A percentile compares a stretch with the other conserved stretches of the same genome.
Evolutionary conservation across 306 rosid genomes (phyloP).

Genomic region (cucumber (Cucumis sativus)): Cucumber_9930_V3 NC_026657.2:28649001-28649500

Average conservation of each 20-base stretch:
- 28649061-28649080: not conserved
- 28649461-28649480: conserved; percentile 75
- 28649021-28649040: not conserved
- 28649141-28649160: conserved; percentile 72
- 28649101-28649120: conserved; percentile 95
- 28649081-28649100: conserved; percentile 12
- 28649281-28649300: conserved; percentile 83
- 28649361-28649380: conserved; percentile 90
- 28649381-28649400: conserved; percentile 94
- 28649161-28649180: conserved; percentile 82
- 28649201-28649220: conserved; percentile 1
- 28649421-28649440: conserved; percentile 47
- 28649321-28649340: conserved; percentile 77
- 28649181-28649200: conserved; percentile 61
- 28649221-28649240: conserved; percentile 1
- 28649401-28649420: conserved; percentile 76
- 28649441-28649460: conserved; percentile 49
- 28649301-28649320: conserved; percentile 82
- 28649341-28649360: conserved; percentile 72
- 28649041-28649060: not conserved
- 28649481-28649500: conserved; percentile 72
- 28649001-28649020: not conserved
- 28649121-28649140: conserved; percentile 91
- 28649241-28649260: conserved; percentile 7
- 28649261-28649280: conserved; percentile 49